Base-by-base conservation (phyloP, 768 basidiomycete species). In the Podaxis carcinomalis region DNA sequence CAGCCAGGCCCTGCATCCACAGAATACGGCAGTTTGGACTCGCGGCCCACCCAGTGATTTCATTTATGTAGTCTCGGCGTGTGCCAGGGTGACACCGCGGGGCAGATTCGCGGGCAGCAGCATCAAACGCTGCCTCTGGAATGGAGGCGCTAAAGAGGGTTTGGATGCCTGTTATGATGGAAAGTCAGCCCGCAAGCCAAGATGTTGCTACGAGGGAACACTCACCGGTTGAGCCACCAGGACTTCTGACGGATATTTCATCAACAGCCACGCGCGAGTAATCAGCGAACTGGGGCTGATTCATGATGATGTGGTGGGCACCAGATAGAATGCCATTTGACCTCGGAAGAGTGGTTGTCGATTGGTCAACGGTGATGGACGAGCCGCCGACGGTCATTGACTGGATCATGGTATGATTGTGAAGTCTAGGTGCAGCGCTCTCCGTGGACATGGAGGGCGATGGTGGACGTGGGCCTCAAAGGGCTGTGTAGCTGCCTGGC, bases 21-120 rank as follows among this genome's bases (percentile, higher is more conserved):
- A 58, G 13, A 10, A 50, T 36, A 36, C 47, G 47, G 21, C 4
- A 0, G 21, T 9, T 25, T 10, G 56, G 19, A 5, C 19, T 50
- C 7, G 36, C 14, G 3, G 13, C 32, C 57, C 57, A 58, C 11
- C 9, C 5, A 27, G 23, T 36, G 9, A 72, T 56, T 62, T 89
- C 87, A 13, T 68, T 63, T 4, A 74, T 74, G 66, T 86, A 90
- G 64, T 83, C 75, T 16, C 62, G 52, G 1, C 42, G 42, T 6
- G 42, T 44, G 14, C 42, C 42, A 3, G 42, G 42, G 16, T 44
- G 42, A n/a, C 42, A 44, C 2, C 42, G 11, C n/a, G 42, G 42
- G 42, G 42, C 14, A 40, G 4, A 40, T 6, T 40, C 39, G 39
- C 39, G 39, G 39, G 39, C 39, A 40, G 39, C 39, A 40, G 39